Base-by-base conservation (phyloP, 306 rosid species). In the Dryas drummondii region DNA sequence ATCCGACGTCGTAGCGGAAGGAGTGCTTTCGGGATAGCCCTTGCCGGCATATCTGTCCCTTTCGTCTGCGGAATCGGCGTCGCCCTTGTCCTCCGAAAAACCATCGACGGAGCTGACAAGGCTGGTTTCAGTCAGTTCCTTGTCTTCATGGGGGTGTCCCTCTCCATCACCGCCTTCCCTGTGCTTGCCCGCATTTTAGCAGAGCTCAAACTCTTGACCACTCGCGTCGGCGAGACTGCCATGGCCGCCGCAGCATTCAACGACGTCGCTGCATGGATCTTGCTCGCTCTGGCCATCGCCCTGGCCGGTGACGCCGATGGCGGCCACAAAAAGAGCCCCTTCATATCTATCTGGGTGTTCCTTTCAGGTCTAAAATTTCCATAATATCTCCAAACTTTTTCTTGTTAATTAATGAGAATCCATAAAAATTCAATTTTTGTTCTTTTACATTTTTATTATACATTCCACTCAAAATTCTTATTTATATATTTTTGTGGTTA, bases 221-320 rank as follows among this genome's bases (percentile, higher is more conserved):
- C 98, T 22, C 44, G 71, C 2, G 51, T 91, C 0, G 98, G 97
- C 0, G 96, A 89, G 75, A 91, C 86, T 5, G 98, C 97, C 17
- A 91, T 93, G 98, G 93, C 98, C 5, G 97, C 97, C 0, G 98
- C 97, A 0, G 98, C 94, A 0, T 80, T 93, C 74, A 93, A 93
- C 84, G 98, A 93, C 83, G 79, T 93, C 12, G 97, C 84, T 0
- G 98, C 98, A 0, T 93, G 98, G 98, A 88, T 93, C 27, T 77
- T 93, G 8, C 85, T 93, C 0, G 97, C 98, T 1, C 79, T 93
- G 3, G 98, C 98, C 0, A 86, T 93, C 0, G 98, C 97, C 0
- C 63, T 93, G 0, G 85, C 97, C 1, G 92, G 93, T 0, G 76
- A 77, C 48, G 84, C 75, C 10, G 76, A 26, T 5, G 84, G 86